Base-by-base conservation (phyloP, 2,329 filamentous ascomycete species). In the Chaetothyriales sp. region DNA sequence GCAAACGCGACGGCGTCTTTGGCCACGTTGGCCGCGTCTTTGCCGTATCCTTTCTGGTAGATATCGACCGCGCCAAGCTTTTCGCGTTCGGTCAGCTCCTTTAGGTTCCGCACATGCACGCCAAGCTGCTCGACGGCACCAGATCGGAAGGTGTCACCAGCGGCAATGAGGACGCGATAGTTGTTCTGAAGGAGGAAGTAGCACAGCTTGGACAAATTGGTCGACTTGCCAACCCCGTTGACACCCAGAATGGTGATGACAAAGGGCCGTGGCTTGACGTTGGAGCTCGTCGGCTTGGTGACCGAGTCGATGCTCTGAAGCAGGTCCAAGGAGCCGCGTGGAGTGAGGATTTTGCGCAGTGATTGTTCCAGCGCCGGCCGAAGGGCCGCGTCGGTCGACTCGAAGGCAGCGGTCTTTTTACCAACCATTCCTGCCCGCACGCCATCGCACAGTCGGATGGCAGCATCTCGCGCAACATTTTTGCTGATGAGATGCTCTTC, bases 201-300 rank as follows among this genome's bases (percentile, higher is more conserved):
- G 68, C 89, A 94, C 60, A 98, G 95, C 70, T 98, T 98, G 68
- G 87, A 90, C 40, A 98, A 76, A 66, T 95, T 97, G 49, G 92
- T 98, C 15, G 89, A 95, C 72, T 98, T 98, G 64, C 92, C 92
- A 40, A 98, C 92, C 50, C 92, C 92, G 67, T 98, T 98, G 65
- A 98, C 92, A 56, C 92, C 92, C 44, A 98, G 92, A 56, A 98
- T 95, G 52, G 89, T 95, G 66, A 98, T 94, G 63, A 97, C 90
- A 66, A 97, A 98, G 44, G 92, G 92, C 3, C 92, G 83, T 18
- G 77, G 69, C 54, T 78, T 73, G 55, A 82, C 74, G 28, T 81
- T 82, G 2, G 81, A 78, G 19, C 72, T 74, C 0, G 83, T 72
- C 1, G 86, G 83, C 9, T 79, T 74, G 5, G 81, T 83, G 56